phyloP scores from a whole-genome alignment of 306 rosid genomes.

The Acacia confusa region DNA sequence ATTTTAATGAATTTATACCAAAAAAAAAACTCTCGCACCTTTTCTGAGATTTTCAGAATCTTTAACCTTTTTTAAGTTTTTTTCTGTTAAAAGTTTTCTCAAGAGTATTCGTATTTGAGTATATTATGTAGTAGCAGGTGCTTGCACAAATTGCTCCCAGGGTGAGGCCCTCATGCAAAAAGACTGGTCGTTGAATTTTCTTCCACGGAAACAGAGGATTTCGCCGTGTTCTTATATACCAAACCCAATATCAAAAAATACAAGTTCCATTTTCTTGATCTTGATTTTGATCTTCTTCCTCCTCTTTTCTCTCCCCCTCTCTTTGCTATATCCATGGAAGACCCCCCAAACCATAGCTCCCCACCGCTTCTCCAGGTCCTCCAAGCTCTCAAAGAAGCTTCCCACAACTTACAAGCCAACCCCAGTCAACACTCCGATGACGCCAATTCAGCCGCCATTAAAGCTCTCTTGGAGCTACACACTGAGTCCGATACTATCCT shows the following conservation, averaged over 20 bases:
- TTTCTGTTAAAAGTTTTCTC: too few relatives aligned
- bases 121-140: too few relatives aligned
- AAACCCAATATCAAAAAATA: neutral
- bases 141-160: neutral
- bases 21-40: too few relatives aligned
- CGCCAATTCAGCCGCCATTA: conserved; percentile 65
- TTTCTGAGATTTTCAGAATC: too few relatives aligned
- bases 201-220: neutral
- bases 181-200: neutral
- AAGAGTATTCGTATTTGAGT: too few relatives aligned
- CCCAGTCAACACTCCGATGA: conserved; percentile 46
- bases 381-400: conserved; percentile 85
- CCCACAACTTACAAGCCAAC: conserved; percentile 54
- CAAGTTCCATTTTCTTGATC: neutral
- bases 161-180: neutral
- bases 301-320: neutral
- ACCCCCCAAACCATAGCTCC: conserved; percentile 28
- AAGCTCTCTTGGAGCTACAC: conserved; percentile 76
- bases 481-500: conserved; percentile 65
- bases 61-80: too few relatives aligned
- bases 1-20: too few relatives aligned
- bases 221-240: neutral
- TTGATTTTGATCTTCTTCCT: neutral
- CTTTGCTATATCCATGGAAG: conserved; percentile 46
- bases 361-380: conserved; percentile 64